Conservation (phyloP, 2,329 filamentous ascomycete genomes). For the Madurella fahalii region DNA sequence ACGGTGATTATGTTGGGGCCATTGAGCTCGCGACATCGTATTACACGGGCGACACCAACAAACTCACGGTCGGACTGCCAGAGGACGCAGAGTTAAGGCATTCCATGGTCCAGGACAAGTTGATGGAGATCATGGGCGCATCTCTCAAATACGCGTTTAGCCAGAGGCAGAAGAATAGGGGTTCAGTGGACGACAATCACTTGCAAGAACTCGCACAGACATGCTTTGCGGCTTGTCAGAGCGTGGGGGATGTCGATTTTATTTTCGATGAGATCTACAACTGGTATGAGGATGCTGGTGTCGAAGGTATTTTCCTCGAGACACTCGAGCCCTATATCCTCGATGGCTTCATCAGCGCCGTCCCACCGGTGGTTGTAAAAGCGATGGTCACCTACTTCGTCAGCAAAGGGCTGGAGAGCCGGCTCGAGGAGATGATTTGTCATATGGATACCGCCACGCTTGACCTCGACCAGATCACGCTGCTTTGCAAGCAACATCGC, state of each 20-base stretch:
- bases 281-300: conserved; percentile 75
- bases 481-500: conserved; percentile 83
- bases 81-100: conserved; percentile 75
- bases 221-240: conserved; percentile 78
- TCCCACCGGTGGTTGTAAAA: conserved; percentile 84
- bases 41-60: conserved; percentile 87
- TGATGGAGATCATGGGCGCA: conserved; percentile 89
- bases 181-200: conserved; percentile 50
- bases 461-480: conserved; percentile 89
- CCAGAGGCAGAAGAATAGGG: conserved; percentile 51
- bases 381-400: conserved; percentile 80
- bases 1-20: conserved; percentile 90
- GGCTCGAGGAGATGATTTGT: conserved; percentile 91
- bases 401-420: conserved; percentile 66
- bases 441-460: conserved; percentile 85
- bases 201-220: conserved; percentile 75
- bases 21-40: conserved; percentile 89
- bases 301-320: conserved; percentile 76
- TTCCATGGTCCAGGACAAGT: conserved; percentile 77
- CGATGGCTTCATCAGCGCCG: conserved; percentile 65
- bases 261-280: conserved; percentile 89
- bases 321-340: conserved; percentile 85
- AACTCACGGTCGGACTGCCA: conserved; percentile 87
- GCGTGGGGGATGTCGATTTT: conserved; percentile 73
- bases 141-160: conserved; percentile 87